Evolutionary conservation across 2,329 filamentous ascomycete genomes (phyloP).

Genomic region (Xylaria hypoxylon): DNA sequence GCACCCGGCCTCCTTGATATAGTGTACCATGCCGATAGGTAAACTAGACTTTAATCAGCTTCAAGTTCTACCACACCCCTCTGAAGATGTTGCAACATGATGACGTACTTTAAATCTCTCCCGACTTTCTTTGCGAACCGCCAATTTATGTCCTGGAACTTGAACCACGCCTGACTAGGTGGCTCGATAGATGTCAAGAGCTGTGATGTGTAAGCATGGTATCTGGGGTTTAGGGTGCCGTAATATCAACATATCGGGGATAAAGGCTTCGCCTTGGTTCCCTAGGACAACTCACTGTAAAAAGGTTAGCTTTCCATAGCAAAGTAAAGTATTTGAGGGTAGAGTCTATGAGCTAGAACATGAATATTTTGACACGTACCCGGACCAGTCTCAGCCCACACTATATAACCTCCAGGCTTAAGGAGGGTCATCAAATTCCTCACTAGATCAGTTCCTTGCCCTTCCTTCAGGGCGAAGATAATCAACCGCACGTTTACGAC

Average conservation of each 20-base stretch:
- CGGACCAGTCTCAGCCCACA: slow-evolving; percentile 36
- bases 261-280: neutral
- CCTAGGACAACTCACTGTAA: slow-evolving; percentile 10
- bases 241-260: neutral
- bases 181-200: slow-evolving; percentile 29
- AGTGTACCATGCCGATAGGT: slow-evolving; percentile 34
- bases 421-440: slow-evolving; percentile 38
- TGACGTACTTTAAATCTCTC: slow-evolving; percentile 35
- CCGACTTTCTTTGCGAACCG: slow-evolving; percentile 34
- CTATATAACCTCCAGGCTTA: slow-evolving; percentile 33
- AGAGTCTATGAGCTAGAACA: too few relatives aligned
- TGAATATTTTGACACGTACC: slow-evolving; percentile 18
- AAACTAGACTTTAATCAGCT: slow-evolving; percentile 26
- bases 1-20: slow-evolving; percentile 35
- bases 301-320: neutral
- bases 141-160: slow-evolving; percentile 36
- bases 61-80: neutral
- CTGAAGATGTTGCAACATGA: neutral
- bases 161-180: slow-evolving; percentile 31
- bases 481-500: slow-evolving; percentile 38
- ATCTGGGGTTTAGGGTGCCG: neutral
- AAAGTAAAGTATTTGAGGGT: neutral
- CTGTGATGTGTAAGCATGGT: slow-evolving; percentile 16
- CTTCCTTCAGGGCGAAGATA: slow-evolving; percentile 35
- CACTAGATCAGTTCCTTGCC: slow-evolving; percentile 19